These are phyloP conservation scores for Geoglossum glabrum DNA, from an alignment of 495 filamentous ascomycete species.

Conservation along the genomic window DNA sequence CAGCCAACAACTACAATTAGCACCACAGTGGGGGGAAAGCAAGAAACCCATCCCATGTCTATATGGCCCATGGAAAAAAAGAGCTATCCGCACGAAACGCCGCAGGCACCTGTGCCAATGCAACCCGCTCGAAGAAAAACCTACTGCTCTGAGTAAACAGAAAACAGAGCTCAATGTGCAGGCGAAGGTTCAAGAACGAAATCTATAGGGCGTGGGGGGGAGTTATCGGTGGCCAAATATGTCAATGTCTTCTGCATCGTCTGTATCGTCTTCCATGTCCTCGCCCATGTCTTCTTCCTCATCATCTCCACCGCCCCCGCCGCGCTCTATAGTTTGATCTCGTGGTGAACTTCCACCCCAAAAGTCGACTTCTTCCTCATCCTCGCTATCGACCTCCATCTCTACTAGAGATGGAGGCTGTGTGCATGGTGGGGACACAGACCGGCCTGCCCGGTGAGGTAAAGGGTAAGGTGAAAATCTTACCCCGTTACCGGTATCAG, in stretches of 20 bases:
- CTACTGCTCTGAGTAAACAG: not conserved
- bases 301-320: constrained; percentile 19
- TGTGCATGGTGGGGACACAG: not conserved
- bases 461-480: not conserved
- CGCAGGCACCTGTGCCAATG: not conserved
- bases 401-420: constrained; percentile 16
- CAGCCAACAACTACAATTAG: no score
- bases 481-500: not conserved
- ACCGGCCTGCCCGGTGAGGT: not conserved
- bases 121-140: not conserved
- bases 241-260: not conserved
- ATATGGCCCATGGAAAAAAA: not conserved
- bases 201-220: not conserved
- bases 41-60: no score
- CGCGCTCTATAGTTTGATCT: constrained; percentile 14
- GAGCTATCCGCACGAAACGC: not conserved
- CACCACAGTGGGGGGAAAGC: no score
- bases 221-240: not conserved
- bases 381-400: constrained; percentile 27
- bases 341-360: constrained; percentile 31
- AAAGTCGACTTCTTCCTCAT: constrained; percentile 38
- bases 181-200: not conserved
- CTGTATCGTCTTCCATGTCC: constrained; percentile 23
- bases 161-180: not conserved
- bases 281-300: constrained; percentile 25